A percentile compares a stretch with the other conserved stretches of the same genome.
Evolutionary conservation across 345 rosid species (phyloP).

Genomic region (Brassica nigra): DNA sequence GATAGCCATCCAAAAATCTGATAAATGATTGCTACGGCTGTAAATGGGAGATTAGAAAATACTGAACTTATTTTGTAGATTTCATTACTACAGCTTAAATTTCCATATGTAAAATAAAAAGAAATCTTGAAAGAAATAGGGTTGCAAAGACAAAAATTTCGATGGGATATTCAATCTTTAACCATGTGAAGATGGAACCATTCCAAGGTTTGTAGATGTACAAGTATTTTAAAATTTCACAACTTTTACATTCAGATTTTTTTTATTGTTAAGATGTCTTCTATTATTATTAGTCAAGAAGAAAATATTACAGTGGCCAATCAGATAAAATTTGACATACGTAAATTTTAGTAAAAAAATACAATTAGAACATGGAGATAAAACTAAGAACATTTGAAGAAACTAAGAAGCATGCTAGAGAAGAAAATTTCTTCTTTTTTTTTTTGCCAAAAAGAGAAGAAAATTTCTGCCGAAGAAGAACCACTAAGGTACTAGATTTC

Average conservation of each 20-base stretch:
- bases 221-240: not conserved
- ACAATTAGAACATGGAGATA: not conserved
- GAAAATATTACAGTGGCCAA: not conserved
- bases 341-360: not conserved
- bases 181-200: not conserved
- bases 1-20: conserved; percentile 1
- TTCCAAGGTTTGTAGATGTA: not conserved
- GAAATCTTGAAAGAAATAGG: not conserved
- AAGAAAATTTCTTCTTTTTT: not conserved
- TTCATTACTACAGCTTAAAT: not conserved
- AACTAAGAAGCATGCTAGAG: not conserved
- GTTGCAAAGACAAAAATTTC: not conserved
- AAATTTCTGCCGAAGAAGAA: not conserved
- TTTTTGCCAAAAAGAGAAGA: not conserved
- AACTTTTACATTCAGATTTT: not conserved
- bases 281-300: not conserved
- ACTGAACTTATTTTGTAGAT: not conserved
- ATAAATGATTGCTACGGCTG: not conserved
- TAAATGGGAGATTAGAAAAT: not conserved
- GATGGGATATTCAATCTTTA: not conserved
- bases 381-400: not conserved
- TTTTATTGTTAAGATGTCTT: not conserved
- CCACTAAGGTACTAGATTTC: not conserved
- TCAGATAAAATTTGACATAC: not conserved
- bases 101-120: not conserved